Base-by-base conservation (phyloP, 495 filamentous ascomycete genomes). In the Penicillium waksmanii region DNA sequence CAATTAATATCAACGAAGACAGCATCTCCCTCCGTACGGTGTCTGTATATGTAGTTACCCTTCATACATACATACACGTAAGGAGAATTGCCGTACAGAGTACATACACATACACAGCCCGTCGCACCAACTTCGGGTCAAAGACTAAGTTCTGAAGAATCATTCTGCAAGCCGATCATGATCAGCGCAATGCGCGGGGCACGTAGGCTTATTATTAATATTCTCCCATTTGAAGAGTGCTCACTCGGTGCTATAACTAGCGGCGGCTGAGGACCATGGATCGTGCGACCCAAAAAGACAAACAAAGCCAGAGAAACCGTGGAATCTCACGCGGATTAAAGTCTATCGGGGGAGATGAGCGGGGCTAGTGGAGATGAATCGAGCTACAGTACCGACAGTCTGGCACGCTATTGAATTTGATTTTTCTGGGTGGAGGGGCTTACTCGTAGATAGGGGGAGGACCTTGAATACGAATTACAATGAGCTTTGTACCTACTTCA, bases 201-300 rank as follows among this genome's bases (percentile, higher is more conserved):
- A 17, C n/a, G 2, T 27, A 25, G 19, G 18, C 21, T 15, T 48
- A 23, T 19, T 3, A 23, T 3, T 23, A 23, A 3, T 23, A 2
- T 23, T 23, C 4, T 23, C 23, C 17, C 17, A 3, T 44, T 17
- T 8, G 7, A 12, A n/a, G 17, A 2, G n/a, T 9, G 42, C 42
- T 44, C n/a, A 44, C 42, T 44, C 17, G 42, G 2, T 19, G 46
- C 46, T 25, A 34, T 55, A 18, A 42, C 56, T 64, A 60, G 56
- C 44, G 62, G 54, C 58, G 58, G 57, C 57, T 55, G 57, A 55
- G 57, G 43, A 48, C 57, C 54, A 42, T 59, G 61, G 61, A 49
- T 57, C 59, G 51, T 27, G 18, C 17, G 17, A 6, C 17, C 42
- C 42, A 12, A 44, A 21, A 44, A 50, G 25, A 34, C 23, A n/a